Base-by-base conservation (phyloP, 805 yeast genomes). In the Yamadazyma sp. region DNA sequence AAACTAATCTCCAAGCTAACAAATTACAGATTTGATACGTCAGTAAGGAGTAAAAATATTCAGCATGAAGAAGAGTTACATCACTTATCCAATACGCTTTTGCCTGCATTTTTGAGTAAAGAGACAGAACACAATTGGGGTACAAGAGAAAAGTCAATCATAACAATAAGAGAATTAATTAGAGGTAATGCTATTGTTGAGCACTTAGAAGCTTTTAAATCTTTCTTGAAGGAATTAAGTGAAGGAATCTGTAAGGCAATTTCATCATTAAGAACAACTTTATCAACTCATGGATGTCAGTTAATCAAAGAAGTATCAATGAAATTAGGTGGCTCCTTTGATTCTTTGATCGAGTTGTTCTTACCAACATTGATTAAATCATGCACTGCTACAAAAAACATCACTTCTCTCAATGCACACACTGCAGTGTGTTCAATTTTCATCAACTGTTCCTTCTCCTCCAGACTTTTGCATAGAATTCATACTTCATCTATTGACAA, bases 101-200 rank as follows among this genome's bases (percentile, higher is more conserved):
- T 31, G 7, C 58, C 62, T 1, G 45, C 48, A 10, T 88, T 91
- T 48, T 73, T 69, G 7, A 83, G 82, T 4, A 69, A 82, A 49
- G 98, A 93, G 55, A 83, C 95, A 0, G 98, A 93, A 52, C 71
- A 72, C 39, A 93, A 93, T 53, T 93, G 98, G 98, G 59, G 66
- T 15, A 47, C 50, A 0, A 70, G 98, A 50, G 96, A 89, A 48
- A 70, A 73, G 34, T 64, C 65, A 32, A 72, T 87, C 3, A 49
- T 73, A 1, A 70, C 68, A 31, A 50, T 87, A 22, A 69, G 96
- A 38, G 65, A 73, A 2, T 58, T 82, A 4, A 43, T 86, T 3
- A 58, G 87, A 29, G 87, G 89, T 3, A 76, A 78, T 48, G 61
- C 35, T 5, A 14, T 32, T 14, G 16, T 7, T 3, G 63, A 66